Evolutionary conservation across 331 rosid genomes (phyloP), one percentile per base, ranked within the genome.

Genomic region (Quercus phellos): DNA sequence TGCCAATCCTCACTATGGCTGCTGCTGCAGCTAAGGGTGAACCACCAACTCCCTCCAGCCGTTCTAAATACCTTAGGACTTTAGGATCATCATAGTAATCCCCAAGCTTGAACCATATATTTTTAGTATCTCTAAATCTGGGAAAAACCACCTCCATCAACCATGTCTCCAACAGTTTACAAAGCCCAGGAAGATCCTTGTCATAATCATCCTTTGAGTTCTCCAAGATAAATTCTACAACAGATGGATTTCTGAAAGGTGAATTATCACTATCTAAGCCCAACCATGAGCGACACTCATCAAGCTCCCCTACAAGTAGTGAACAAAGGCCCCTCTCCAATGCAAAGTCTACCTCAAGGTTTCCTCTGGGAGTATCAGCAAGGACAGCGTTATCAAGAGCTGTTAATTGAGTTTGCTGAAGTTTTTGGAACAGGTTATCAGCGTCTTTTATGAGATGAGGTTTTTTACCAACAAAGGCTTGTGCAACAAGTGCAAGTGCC

Each of bases 21-120:
- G 99, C 98, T 29, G 99, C 97, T 14, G 99, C 99, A 83, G 98
- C 99, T 81, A 94, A 79, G 32, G 99, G 99, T 60, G 98, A 92
- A 80, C 87, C 91, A 46, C 89, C 92, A 83, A 81, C 90, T 58
- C 96, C 86, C 81, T 87, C 97, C 74, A 90, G 83, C 90, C 88
- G 89, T 82, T 92, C 99, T 58, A 94, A 85, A 88, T 91, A 90
- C 73, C 90, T 90, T 70, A 94, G 85, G 80, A 94, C 99, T 29
- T 84, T 86, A 55, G 96, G 96, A 81, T 93, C 98, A 75, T 92
- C 98, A 63, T 92, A 95, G 81, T 92, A 92, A 86, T 92, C 98
- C 72, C 99, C 96, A 60, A 95, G 97, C 87, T 83, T 90, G 88
- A 95, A 93, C 55, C 70, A 76, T 46, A 83, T 81, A 59, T 81